Base-by-base conservation (phyloP, 148 eudicot species). In the Polygonum maritimum region DNA sequence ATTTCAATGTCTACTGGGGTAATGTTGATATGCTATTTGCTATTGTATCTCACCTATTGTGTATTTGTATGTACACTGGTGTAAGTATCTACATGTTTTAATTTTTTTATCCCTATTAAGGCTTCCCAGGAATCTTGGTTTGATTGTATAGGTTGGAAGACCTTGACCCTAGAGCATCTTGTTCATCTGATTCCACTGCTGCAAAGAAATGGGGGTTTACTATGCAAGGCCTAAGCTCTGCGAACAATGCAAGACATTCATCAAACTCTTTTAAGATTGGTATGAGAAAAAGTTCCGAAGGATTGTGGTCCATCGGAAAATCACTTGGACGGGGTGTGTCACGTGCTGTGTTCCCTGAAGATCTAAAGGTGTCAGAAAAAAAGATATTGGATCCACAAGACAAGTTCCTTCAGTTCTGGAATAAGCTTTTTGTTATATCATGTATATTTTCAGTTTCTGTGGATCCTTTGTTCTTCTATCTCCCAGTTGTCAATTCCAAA, bases 71-170 rank as follows among this genome's bases (percentile, higher is more conserved):
- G 41, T 67, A 75, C 11, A 15, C 5, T 38, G 15, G 12, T 75
- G 44, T 21, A n/a, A 51, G 33, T 58, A 72, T 33, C 16, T 35
- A 35, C 26, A 16, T 74, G 79, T 6, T 44, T 75, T 7, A 38
- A 38, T 38, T 36, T 67, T 63, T 4, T 38, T 35, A 67, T 2
- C 19, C 44, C 44, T 67, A 67, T 45, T 36, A 16, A 67, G 10
- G 9, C 45, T 67, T 21, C 16, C 19, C 44, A 67, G 71, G 41
- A 67, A 67, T 35, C 71, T 73, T 49, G 48, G 71, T 63, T 44
- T 74, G 44, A 14, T 67, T 67, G 44, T 67, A 45, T 82, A 92
- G 97, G 87, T 82, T 90, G 82, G 90, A 89, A 74, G 89, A 90
- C 69, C 85, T 86, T 84, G 94, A 90, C 78, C 89, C 95, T 33